These are phyloP conservation scores for Anethum foeniculum DNA, from an alignment of 140 eudicot genomes.

Conservation along the genomic window DNA sequence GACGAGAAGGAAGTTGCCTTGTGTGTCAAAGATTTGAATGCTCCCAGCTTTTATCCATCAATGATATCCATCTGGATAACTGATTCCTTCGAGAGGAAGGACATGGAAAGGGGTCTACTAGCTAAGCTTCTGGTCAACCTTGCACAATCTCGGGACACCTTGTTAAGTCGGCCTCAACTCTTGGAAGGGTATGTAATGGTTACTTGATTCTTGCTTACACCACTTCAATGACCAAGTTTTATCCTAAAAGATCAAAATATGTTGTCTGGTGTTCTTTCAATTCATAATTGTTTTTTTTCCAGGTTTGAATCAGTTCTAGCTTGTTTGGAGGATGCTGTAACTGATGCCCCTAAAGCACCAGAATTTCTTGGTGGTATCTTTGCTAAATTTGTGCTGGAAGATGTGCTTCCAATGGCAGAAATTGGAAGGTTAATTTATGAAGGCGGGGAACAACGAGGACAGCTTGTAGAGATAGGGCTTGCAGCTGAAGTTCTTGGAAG, in stretches of 20 bases:
- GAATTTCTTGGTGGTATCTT: slow-evolving; percentile 76
- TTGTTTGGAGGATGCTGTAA: slow-evolving; percentile 72
- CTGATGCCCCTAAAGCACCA: slow-evolving; percentile 89
- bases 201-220: not conserved
- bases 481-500: slow-evolving; percentile 84
- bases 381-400: slow-evolving; percentile 50
- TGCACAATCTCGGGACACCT: slow-evolving; percentile 44
- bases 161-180: slow-evolving; percentile 50
- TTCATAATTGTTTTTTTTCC: not conserved
- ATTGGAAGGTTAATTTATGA: slow-evolving; percentile 51
- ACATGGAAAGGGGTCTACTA: slow-evolving; percentile 60
- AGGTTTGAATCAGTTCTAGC: slow-evolving; percentile 76
- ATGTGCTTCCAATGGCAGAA: slow-evolving; percentile 49
- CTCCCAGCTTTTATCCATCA: slow-evolving; percentile 70
- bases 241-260: not conserved
- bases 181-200: slow-evolving; percentile 53
- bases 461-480: slow-evolving; percentile 61
- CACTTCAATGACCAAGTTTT: not conserved
- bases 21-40: slow-evolving; percentile 76
- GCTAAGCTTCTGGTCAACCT: slow-evolving; percentile 72
- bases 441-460: slow-evolving; percentile 86
- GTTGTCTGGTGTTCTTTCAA: not conserved
- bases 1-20: slow-evolving; percentile 82
- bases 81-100: slow-evolving; percentile 92
- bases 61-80: slow-evolving; percentile 84